Evolutionary conservation across 768 basidiomycete genomes (phyloP).

Genomic region (Pulveroboletus sp.): DNA sequence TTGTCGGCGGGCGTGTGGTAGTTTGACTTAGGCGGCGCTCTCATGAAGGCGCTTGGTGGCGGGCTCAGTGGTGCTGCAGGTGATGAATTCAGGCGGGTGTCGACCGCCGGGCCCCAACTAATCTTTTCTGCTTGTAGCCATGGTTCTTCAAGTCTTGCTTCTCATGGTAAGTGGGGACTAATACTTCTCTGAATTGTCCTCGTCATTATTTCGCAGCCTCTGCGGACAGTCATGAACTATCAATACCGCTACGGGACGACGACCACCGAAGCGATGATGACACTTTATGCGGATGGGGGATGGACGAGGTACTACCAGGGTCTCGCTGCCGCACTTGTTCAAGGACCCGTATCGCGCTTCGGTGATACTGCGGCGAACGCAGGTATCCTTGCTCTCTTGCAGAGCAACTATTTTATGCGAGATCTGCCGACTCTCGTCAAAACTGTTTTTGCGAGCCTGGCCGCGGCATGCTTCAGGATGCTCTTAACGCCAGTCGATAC

Average conservation of each 20-base stretch:
- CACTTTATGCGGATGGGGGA: conserved; percentile 75
- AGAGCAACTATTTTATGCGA: conserved; percentile 69
- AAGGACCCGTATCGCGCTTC: conserved; percentile 81
- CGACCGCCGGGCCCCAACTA: no score
- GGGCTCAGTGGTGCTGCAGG: conserved; percentile 87
- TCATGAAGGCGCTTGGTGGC: conserved; percentile 84
- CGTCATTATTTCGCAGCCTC: conserved; percentile 45
- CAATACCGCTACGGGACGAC: conserved; percentile 88
- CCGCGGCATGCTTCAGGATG: conserved; percentile 86
- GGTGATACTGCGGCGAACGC: conserved; percentile 95
- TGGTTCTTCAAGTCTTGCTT: conserved; percentile 89
- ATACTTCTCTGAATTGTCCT: background rate
- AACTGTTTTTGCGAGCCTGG: conserved; percentile 72
- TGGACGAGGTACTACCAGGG: conserved; percentile 87
- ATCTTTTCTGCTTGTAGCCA: conserved; percentile 46
- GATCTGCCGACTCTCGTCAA: conserved; percentile 61
- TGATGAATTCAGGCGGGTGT: conserved; percentile 26
- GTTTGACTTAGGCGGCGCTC: conserved; percentile 76
- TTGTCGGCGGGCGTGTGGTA: conserved; percentile 33
- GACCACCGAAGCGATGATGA: conserved; percentile 57
- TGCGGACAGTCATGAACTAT: conserved; percentile 98
- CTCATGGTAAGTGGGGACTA: conserved; percentile 55
- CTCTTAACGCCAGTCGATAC: conserved; percentile 92
- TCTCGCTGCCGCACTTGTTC: conserved; percentile 77
- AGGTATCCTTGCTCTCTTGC: conserved; percentile 81